These are phyloP conservation scores for Castanea crenata DNA, from an alignment of 306 rosid species.

Conservation along the genomic window DNA sequence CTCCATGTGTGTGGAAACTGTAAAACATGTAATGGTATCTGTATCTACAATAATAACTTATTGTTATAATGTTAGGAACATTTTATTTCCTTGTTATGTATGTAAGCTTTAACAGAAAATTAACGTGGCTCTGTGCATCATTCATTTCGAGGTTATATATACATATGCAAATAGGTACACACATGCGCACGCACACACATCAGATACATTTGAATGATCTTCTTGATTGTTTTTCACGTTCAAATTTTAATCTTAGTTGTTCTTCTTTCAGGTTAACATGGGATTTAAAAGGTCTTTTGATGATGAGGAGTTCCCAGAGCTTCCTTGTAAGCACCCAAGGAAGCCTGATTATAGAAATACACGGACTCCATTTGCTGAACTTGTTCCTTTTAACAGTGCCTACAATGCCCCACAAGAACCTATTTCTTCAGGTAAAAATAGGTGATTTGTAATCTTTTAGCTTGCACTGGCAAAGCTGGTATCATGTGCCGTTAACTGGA, in stretches of 20 bases:
- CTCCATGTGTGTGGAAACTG: too few relatives aligned
- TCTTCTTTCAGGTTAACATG: slow-evolving; percentile 38
- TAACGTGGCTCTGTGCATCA: neutral
- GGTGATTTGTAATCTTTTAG: neutral
- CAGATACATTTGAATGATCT: neutral
- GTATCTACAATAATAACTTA: too few relatives aligned
- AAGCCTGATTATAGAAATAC: slow-evolving; percentile 30
- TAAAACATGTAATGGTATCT: too few relatives aligned
- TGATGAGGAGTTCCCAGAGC: slow-evolving; percentile 40
- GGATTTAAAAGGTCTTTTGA: slow-evolving; percentile 55
- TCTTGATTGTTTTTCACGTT: neutral
- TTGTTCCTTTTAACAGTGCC: slow-evolving; percentile 26
- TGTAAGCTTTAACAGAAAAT: neutral
- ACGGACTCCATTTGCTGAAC: slow-evolving; percentile 23
- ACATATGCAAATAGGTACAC: neutral
- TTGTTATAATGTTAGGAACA: too few relatives aligned
- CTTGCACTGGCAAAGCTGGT: neutral
- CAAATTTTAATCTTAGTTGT: neutral
- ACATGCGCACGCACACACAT: neutral
- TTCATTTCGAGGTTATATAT: neutral
- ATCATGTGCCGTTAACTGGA: neutral
- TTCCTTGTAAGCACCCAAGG: slow-evolving; percentile 41
- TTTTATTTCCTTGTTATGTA: neutral
- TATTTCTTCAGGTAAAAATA: slow-evolving; percentile 34
- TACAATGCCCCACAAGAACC: slow-evolving; percentile 19